Percentiles rank a stretch among this genome's conserved stretches.
Conservation (phyloP, 2,329 filamentous ascomycete genomes). For the Fusarium nodosum region DNA sequence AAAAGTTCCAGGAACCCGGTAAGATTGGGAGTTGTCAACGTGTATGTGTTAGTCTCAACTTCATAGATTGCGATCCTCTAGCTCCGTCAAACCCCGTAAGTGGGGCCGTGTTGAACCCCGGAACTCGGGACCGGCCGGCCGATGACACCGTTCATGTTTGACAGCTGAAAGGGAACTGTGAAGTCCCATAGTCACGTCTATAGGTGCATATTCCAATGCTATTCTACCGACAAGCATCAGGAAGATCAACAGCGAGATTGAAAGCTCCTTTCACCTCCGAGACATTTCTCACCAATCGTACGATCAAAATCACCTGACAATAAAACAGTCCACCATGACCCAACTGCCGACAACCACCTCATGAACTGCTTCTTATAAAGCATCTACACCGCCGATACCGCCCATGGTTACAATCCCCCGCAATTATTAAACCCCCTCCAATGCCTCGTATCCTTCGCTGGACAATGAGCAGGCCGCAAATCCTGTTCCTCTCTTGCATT, state of each 20-base stretch:
- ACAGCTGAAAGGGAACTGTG: background rate
- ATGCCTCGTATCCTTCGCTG: slow-evolving; percentile 51
- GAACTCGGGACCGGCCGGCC: slow-evolving; percentile 16
- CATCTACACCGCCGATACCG: slow-evolving; percentile 41
- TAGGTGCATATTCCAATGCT: background rate
- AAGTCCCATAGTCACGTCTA: background rate
- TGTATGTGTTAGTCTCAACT: background rate
- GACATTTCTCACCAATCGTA: slow-evolving; percentile 33
- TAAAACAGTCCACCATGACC: slow-evolving; percentile 41
- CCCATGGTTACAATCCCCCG: slow-evolving; percentile 22
- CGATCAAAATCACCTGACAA: slow-evolving; percentile 42
- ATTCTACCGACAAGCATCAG: background rate
- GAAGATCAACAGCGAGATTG: background rate
- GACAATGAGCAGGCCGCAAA: slow-evolving; percentile 49
- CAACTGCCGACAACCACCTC: slow-evolving; percentile 20
- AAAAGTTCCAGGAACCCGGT: background rate
- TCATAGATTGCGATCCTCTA: background rate
- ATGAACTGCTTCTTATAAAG: slow-evolving; percentile 34
- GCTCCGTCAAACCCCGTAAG: slow-evolving; percentile 7
- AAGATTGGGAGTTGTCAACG: background rate
- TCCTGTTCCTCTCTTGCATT: slow-evolving; percentile 49
- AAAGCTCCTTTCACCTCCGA: background rate
- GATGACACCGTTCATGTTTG: background rate
- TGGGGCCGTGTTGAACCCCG: slow-evolving; percentile 13
- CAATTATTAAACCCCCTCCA: slow-evolving; percentile 12